Conservation (phyloP, 345 rosid species). For the Brassica napus region DNA sequence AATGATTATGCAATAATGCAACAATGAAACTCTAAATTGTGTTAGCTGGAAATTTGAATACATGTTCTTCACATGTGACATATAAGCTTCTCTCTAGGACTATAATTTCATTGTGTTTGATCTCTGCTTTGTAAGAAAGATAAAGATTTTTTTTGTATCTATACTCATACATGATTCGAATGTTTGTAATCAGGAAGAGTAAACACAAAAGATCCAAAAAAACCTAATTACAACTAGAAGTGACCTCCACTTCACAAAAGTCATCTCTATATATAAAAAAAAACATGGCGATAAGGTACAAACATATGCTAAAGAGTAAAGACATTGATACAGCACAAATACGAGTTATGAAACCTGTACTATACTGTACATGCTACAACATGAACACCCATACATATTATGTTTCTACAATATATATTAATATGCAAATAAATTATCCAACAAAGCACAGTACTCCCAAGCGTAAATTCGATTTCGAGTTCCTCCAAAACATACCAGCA, state of each 20-base stretch:
- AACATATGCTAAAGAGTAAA: not conserved
- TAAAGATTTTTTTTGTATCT: not conserved
- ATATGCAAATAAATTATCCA: not conserved
- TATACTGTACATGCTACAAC: not conserved
- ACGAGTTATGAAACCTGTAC: not conserved
- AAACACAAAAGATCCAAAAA: not conserved
- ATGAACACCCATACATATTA: not conserved
- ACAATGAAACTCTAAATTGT: not conserved
- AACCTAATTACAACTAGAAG: not conserved
- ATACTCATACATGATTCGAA: not conserved
- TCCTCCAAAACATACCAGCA: slow-evolving; percentile 29
- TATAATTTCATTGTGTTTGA: not conserved
- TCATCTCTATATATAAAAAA: not conserved
- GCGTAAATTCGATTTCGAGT: not conserved
- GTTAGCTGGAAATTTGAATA: not conserved
- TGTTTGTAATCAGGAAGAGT: not conserved
- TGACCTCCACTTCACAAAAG: not conserved
- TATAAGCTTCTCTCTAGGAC: not conserved
- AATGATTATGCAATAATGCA: slow-evolving; percentile 4
- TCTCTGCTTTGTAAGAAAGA: not conserved
- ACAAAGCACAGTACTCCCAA: not conserved
- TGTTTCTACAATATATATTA: not conserved
- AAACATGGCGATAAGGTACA: not conserved
- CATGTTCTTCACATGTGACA: not conserved
- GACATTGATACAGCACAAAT: not conserved